These are phyloP conservation scores for Rhodomyrtus tomentosa DNA, from an alignment of 345 rosid genomes.

Conservation along the genomic window DNA sequence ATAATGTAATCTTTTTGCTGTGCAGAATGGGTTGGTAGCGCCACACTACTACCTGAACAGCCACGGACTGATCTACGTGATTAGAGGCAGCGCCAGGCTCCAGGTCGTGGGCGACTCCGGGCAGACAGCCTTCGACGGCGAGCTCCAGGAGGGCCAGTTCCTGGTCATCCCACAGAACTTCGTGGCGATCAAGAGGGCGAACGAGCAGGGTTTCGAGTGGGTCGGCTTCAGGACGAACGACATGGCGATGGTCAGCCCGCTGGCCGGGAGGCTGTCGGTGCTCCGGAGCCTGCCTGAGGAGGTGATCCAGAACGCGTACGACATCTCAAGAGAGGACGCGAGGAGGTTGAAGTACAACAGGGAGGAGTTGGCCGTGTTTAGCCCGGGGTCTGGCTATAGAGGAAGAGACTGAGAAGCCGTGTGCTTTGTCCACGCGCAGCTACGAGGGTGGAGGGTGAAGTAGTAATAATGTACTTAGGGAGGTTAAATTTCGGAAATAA, in stretches of 20 bases:
- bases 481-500: background rate
- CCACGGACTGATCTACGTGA: conserved; percentile 22
- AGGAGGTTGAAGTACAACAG: conserved; percentile 20
- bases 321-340: conserved; percentile 19
- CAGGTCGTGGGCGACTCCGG: conserved; percentile 23
- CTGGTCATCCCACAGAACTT: conserved; percentile 22
- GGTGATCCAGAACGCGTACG: conserved; percentile 19
- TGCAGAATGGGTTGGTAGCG: conserved; percentile 24
- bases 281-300: conserved; percentile 17
- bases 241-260: conserved; percentile 6
- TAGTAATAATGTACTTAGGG: background rate
- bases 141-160: conserved; percentile 21
- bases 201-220: conserved; percentile 19
- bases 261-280: conserved; percentile 17
- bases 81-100: conserved; percentile 15
- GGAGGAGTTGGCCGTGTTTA: conserved; percentile 4
- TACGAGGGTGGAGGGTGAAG: background rate
- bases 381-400: background rate
- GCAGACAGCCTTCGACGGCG: conserved; percentile 7
- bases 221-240: conserved; percentile 25
- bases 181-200: conserved; percentile 17
- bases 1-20: background rate
- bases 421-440: background rate
- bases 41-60: conserved; percentile 31
- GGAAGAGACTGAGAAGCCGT: background rate